Base-by-base conservation (phyloP, 371 early-diverging fungal genomes). In the Thermomucor indicae-seudaticae region DNA sequence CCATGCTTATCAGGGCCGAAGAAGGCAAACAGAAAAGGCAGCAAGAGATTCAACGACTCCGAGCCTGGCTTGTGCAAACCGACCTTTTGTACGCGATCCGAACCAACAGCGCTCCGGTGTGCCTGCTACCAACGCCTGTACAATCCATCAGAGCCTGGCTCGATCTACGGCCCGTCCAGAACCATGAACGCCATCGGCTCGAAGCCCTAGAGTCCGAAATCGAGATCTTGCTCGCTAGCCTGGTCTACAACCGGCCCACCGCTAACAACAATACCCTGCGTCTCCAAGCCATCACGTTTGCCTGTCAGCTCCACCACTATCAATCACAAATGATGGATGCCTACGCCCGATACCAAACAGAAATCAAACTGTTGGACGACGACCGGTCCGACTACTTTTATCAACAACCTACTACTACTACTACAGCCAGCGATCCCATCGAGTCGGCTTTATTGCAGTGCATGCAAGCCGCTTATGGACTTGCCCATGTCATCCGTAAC, bases 301-400 rank as follows among this genome's bases (percentile, higher is more conserved):
- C 61, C 6, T 55, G 55, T 3, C 53, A 57, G 32, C 43, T 66
- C n/a, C 43, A 62, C 8, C 17, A 41, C 2, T 56, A 66, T 34
- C 62, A 66, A 30, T 43, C 57, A 6, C 52, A 58, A 5, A 57
- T 66, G 59, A 55, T 66, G 53, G 10, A 39, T 10, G 55, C 51
- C 4, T 38, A 51, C 12, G 51, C 47, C 16, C 28, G 47, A 41
- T 40, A n/a, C n/a, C n/a, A n/a, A n/a, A n/a, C n/a, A n/a, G n/a
- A n/a, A n/a, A n/a, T n/a, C n/a, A n/a, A n/a, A n/a, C n/a, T n/a
- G n/a, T n/a, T n/a, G n/a, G 39, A 53, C 32, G 44, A 48, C n/a
- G 28, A 37, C 6, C 59, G 59, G 59, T 42, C 53, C 6, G 60
- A 60, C 23, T 62, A 66, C 23, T 62, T 66, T 35, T 17, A 51